A percentile compares a stretch with the other conserved stretches of the same genome.
Evolutionary conservation across 2,329 filamentous ascomycete species (phyloP).

Genomic region (Bipolaris oryzae): DNA sequence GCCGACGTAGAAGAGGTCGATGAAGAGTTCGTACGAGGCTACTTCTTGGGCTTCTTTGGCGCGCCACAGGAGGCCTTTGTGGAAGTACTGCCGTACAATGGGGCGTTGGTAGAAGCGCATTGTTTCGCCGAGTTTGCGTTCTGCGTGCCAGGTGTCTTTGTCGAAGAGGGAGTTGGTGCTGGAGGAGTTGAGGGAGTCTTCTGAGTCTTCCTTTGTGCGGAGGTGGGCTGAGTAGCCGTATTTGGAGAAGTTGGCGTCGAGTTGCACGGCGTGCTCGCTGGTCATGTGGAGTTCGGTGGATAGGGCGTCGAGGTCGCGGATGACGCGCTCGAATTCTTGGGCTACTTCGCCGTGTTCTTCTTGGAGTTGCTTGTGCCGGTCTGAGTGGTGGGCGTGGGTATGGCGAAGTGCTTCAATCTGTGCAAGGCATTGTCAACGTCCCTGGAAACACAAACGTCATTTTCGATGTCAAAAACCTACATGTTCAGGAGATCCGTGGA

Average conservation of each 20-base stretch:
- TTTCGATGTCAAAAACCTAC: constrained; percentile 22
- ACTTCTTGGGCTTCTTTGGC: constrained; percentile 65
- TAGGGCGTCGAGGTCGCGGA: constrained; percentile 60
- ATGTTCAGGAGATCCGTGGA: constrained; percentile 62
- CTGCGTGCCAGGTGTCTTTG: constrained; percentile 47
- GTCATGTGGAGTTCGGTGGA: constrained; percentile 61
- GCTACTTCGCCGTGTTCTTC: constrained; percentile 58
- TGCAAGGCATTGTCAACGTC: neutral
- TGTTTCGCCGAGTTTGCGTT: constrained; percentile 49
- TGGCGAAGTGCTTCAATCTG: constrained; percentile 56
- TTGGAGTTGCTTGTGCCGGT: constrained; percentile 54
- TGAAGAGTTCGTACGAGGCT: constrained; percentile 68
- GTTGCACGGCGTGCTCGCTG: constrained; percentile 59
- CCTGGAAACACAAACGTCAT: neutral
- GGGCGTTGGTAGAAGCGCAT: constrained; percentile 66
- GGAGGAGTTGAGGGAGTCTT: constrained; percentile 11
- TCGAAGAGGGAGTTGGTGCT: constrained; percentile 35
- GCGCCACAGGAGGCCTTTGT: constrained; percentile 68
- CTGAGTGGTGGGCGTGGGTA: constrained; percentile 61
- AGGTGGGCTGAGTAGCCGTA: constrained; percentile 68
- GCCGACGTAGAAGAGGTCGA: constrained; percentile 68
- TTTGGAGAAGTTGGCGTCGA: constrained; percentile 67
- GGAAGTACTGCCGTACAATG: constrained; percentile 68
- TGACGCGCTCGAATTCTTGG: constrained; percentile 63
- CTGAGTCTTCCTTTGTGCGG: constrained; percentile 46